Conservation (phyloP, 2,329 filamentous ascomycete species). For the Cryoendolithus antarcticus region DNA sequence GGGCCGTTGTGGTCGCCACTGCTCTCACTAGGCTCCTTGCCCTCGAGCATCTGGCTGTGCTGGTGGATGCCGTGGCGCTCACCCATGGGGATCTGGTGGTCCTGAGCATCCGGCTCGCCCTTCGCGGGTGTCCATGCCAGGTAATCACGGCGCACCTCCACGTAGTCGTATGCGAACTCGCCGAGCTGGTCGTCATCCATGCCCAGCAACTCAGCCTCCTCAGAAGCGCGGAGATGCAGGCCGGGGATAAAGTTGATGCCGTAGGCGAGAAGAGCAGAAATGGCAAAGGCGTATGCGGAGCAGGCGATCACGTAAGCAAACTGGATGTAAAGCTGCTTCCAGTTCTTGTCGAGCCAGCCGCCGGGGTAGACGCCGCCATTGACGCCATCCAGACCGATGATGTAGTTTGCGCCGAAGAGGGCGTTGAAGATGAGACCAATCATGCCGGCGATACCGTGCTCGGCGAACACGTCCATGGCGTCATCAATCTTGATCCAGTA, state of each 20-base stretch:
- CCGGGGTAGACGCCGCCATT: constrained; percentile 46
- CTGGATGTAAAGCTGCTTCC: constrained; percentile 64
- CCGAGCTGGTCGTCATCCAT: constrained; percentile 87
- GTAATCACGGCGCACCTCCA: constrained; percentile 79
- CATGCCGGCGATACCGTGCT: constrained; percentile 76
- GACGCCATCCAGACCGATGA: constrained; percentile 65
- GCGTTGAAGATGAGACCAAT: constrained; percentile 67
- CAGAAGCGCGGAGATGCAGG: constrained; percentile 64
- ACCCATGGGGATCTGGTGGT: constrained; percentile 50
- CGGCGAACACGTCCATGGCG: constrained; percentile 80
- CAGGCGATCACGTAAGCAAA: constrained; percentile 60
- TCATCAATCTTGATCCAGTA: constrained; percentile 73
- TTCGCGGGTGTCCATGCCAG: constrained; percentile 74
- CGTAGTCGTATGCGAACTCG: constrained; percentile 83
- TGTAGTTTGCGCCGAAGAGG: constrained; percentile 56
- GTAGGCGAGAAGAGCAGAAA: constrained; percentile 64
- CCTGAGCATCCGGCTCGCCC: constrained; percentile 47
- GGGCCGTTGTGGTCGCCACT: constrained; percentile 32
- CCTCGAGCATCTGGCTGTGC: constrained; percentile 55
- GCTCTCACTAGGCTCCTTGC: constrained; percentile 36
- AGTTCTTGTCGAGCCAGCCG: constrained; percentile 67
- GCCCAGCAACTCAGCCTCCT: constrained; percentile 72
- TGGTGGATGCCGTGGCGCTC: constrained; percentile 48
- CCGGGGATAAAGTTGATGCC: constrained; percentile 64
- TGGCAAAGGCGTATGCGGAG: constrained; percentile 57